Conservation (phyloP, 169 alveolate species). For the Cryptosporidium sp. region DNA sequence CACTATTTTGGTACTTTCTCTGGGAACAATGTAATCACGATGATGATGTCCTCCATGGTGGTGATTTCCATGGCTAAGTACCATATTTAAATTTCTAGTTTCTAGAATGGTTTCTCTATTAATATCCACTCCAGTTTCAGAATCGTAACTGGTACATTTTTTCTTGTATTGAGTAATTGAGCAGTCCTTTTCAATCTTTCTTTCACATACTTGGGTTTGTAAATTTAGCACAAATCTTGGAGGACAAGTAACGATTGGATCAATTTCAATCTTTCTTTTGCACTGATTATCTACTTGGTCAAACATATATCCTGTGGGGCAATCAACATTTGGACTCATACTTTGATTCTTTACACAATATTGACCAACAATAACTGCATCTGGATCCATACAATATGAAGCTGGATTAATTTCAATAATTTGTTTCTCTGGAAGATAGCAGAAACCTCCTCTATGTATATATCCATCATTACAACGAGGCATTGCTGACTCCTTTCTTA, state of each 20-base stretch:
- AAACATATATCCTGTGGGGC: slow-evolving; percentile 24
- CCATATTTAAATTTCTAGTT: slow-evolving; percentile 11
- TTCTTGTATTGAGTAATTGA: slow-evolving; percentile 45
- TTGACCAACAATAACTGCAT: slow-evolving; percentile 43
- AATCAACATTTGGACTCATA: slow-evolving; percentile 21
- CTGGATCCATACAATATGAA: slow-evolving; percentile 54
- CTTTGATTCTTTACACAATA: slow-evolving; percentile 43
- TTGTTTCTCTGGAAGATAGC: slow-evolving; percentile 31
- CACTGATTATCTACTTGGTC: slow-evolving; percentile 17
- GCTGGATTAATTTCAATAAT: slow-evolving; percentile 4
- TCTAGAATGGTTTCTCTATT: neutral
- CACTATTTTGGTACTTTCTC: slow-evolving; percentile 20
- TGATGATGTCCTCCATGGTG: slow-evolving; percentile 12
- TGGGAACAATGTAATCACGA: neutral
- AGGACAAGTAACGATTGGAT: slow-evolving; percentile 66
- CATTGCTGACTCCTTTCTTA: slow-evolving; percentile 4
- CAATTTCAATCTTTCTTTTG: slow-evolving; percentile 25
- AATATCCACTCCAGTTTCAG: neutral
- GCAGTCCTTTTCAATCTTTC: slow-evolving; percentile 62
- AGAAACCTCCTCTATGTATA: slow-evolving; percentile 24
- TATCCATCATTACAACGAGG: slow-evolving; percentile 40
- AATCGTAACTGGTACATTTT: slow-evolving; percentile 18
- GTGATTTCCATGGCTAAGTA: slow-evolving; percentile 20
- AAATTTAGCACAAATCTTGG: slow-evolving; percentile 38
- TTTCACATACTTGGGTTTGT: slow-evolving; percentile 29